Base-by-base conservation (phyloP, 192 early-diverging fungal species). In the Obelidium mucronatum region DNA sequence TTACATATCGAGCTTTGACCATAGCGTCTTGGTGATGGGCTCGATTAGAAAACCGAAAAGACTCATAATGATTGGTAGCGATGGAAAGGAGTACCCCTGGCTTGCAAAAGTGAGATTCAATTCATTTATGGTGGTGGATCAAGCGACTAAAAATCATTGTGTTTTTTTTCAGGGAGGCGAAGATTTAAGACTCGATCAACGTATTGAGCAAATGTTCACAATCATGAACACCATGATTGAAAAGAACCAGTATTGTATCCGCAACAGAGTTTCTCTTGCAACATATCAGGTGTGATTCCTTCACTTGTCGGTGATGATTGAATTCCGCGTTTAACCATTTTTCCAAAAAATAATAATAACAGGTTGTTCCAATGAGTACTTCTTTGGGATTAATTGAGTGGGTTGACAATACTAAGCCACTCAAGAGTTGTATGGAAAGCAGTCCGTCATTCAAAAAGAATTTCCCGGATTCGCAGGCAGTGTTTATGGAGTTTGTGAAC, bases 341-440 rank as follows among this genome's bases (percentile, higher is more conserved):
- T 59, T n/a, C n/a, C n/a, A n/a, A n/a, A 28, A 22, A 28, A 28
- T 19, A 60, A 11, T 39, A 56, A 59, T 59, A 15, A n/a, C 2
- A 83, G 82, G 84, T 85, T 60, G 56, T 85, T 59, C 85, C 85
- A 2, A 86, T 86, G 85, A 84, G 76, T 40, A 79, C 75, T 3
- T 77, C 67, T 19, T 79, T 94, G 5, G 93, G 93, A 64, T 85
- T 94, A 15, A 82, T 94, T 66, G 92, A 94, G 78, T 94, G 93
- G 93, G 84, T 93, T 1, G 82, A 89, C 48, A 81, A 92, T 58
- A 94, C 93, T 1, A 90, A 85, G 42, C 89, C 93, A 0, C 68
- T 93, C 6, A 83, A 88, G 3, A 78, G 72, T 28, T 93, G 91
- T 66, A 83, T 94, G 53, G 82, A 85, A 52, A 80, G 82, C 26